phyloP scores from a whole-genome alignment of 768 basidiomycete species.

The Lactarius psammicola region DNA sequence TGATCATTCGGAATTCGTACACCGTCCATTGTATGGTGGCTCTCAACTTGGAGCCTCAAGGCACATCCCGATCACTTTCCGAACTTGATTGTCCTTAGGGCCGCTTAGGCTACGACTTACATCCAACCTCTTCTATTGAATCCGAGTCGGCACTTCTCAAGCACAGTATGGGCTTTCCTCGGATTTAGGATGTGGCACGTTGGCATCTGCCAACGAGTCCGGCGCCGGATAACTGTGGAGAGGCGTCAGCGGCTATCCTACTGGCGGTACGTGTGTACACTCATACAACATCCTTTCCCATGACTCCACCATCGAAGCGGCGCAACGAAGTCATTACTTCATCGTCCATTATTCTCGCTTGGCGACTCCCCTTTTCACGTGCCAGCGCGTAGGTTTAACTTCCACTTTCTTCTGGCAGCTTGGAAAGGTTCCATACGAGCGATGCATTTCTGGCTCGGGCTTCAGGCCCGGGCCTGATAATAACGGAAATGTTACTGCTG shows the following conservation, averaged over 20 bases:
- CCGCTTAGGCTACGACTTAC: neutral
- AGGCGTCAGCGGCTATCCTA: neutral
- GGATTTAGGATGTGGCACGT: neutral
- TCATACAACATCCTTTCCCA: neutral
- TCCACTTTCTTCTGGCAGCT: neutral
- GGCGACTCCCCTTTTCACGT: neutral
- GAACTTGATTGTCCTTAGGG: neutral
- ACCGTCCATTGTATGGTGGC: neutral
- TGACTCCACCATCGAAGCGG: neutral
- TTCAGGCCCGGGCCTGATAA: neutral
- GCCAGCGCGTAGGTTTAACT: neutral
- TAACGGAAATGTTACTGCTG: neutral
- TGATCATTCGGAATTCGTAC: neutral
- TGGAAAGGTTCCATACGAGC: neutral
- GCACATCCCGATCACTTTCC: neutral
- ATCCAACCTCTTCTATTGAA: neutral
- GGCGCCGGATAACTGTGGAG: neutral
- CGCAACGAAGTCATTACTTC: neutral
- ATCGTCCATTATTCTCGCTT: neutral
- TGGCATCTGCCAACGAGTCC: neutral
- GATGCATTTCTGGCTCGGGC: neutral
- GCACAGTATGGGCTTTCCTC: neutral
- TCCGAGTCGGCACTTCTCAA: neutral
- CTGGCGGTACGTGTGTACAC: neutral
- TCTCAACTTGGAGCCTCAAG: too few species aligned